These are phyloP conservation scores for Dalbergia oliveri DNA, from an alignment of 306 rosid genomes.

Conservation along the genomic window DNA sequence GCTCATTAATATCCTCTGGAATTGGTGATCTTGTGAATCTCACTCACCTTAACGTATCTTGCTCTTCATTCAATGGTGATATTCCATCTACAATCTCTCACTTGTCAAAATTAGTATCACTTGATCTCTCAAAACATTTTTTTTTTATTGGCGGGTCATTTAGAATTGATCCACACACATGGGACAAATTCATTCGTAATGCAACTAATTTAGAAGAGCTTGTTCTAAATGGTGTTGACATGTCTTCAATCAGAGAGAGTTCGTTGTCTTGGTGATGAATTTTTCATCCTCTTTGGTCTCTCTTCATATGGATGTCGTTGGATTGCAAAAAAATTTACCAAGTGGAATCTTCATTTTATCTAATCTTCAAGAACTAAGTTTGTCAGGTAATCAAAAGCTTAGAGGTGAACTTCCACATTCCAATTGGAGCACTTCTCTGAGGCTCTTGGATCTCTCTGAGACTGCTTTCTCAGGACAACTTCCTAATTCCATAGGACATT, in stretches of 20 bases:
- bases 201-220: constrained; percentile 35
- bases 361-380: neutral
- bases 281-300: constrained; percentile 38
- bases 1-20: neutral
- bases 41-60: constrained; percentile 6
- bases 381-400: neutral
- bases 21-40: constrained; percentile 34
- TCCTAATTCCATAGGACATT: neutral
- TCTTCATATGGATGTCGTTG: neutral
- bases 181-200: constrained; percentile 37
- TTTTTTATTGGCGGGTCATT: too few relatives aligned
- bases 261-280: constrained; percentile 16
- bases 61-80: neutral
- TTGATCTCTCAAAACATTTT: constrained; percentile 24
- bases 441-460: neutral
- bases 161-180: constrained; percentile 17
- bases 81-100: constrained; percentile 45
- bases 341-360: neutral
- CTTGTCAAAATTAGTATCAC: constrained; percentile 45
- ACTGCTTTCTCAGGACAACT: neutral
- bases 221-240: neutral
- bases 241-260: constrained; percentile 8
- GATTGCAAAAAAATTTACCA: neutral
- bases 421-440: constrained; percentile 14
- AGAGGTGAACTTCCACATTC: constrained; percentile 18